Base-by-base conservation (phyloP, 305 asterid species). In the Plantago lanceolata region DNA sequence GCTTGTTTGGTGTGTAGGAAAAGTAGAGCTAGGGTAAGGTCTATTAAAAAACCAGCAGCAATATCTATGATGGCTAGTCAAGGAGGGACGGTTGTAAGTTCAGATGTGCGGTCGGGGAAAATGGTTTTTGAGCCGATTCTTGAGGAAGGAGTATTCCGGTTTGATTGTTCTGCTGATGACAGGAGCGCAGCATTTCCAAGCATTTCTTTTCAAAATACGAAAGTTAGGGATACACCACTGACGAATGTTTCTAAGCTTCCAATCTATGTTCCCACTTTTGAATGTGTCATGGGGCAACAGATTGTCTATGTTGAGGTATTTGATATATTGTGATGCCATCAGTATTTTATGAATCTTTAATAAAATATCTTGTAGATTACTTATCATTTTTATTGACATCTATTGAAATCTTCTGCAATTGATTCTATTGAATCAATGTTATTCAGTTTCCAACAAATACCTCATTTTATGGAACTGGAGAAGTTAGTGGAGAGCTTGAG, bases 391-490 rank as follows among this genome's bases (percentile, higher is more conserved):
- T 29, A 11, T 61, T 37, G 31, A 29, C 8, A 21, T 45, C 16
- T 47, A 17, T 48, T 57, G 18, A 8, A 59, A 50, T 52, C 8
- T 45, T 45, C 61, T 62, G 52, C 11, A 16, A 16, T 28, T 70
- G 24, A 48, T 75, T 18, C n/a, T 37, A 15, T 48, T 69, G 55
- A 50, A 47, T 59, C 57, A 37, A 55, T 63, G 47, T 72, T 33
- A 48, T 79, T 66, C 76, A 93, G 99, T 82, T 90, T 76, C 99
- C 95, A 20, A 66, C 73, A 6, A 87, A 85, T 73, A 89, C 97
- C 73, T 85, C 97, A 21, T 83, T 93, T 80, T 93, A 90, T 61
- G 97, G 99, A 68, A 90, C 99, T 24, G 99, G 99, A 77, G 99
- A 93, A 79, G 97, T 81, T 67, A 83, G 95, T 65, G 99, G 99